phyloP scores from a whole-genome alignment of 768 basidiomycete genomes.

The Tremella fuciformis region DNA sequence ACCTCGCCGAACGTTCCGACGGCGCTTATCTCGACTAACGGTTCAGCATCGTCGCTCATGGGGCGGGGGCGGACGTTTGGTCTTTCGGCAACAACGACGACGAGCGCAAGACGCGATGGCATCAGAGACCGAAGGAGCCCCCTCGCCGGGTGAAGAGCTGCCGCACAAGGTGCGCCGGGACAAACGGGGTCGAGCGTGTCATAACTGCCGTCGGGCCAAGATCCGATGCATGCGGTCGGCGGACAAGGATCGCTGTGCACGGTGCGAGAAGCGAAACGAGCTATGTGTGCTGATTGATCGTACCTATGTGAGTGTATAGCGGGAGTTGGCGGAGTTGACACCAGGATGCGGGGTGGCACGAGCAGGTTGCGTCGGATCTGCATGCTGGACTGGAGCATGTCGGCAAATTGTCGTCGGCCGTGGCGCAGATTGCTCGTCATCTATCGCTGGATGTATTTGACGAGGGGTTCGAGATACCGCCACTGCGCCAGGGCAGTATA shows the following conservation, averaged over 20 bases:
- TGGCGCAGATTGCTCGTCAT: conserved; percentile 30
- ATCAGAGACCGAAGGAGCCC: too few species aligned
- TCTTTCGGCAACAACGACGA: too few species aligned
- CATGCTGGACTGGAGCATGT: conserved; percentile 25
- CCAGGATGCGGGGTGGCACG: conserved; percentile 41
- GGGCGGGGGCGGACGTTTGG: too few species aligned
- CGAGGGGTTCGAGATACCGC: too few species aligned
- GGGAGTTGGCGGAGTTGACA: neutral
- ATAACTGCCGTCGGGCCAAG: conserved; percentile 37
- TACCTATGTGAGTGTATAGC: conserved; percentile 25
- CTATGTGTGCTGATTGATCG: conserved; percentile 31
- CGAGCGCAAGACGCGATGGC: too few species aligned
- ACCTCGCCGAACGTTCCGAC: too few species aligned
- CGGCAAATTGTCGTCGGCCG: conserved; percentile 24
- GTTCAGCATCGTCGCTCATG: too few species aligned
- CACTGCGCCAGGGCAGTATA: too few species aligned
- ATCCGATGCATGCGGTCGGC: conserved; percentile 32
- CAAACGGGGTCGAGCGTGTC: conserved; percentile 41
- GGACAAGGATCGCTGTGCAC: conserved; percentile 28
- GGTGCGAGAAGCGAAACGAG: conserved; percentile 33
- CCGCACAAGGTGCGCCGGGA: conserved; percentile 31
- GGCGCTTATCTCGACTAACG: too few species aligned
- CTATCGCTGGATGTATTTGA: conserved; percentile 4
- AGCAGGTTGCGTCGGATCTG: conserved; percentile 26
- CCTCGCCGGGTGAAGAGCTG: too few species aligned